A percentile compares a stretch with the other conserved stretches of the same genome.
phyloP scores from a whole-genome alignment of 2,329 filamentous ascomycete genomes.

The Helminthosporium solani region DNA sequence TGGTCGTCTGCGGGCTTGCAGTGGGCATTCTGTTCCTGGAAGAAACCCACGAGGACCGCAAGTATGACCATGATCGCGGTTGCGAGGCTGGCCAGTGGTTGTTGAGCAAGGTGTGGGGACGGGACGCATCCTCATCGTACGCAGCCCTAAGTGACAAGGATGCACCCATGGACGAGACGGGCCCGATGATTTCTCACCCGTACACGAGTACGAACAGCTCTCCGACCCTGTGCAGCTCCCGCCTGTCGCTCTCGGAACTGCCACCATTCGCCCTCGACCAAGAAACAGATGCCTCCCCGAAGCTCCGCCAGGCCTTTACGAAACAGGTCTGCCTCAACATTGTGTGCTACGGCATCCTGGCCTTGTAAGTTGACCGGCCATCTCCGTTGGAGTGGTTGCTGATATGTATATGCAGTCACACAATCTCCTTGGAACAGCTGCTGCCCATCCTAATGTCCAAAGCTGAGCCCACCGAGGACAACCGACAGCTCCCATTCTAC shows the following conservation, averaged over 20 bases:
- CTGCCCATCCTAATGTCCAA: slow-evolving; percentile 90
- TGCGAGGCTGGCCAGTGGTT: slow-evolving; percentile 75
- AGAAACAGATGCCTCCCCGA: slow-evolving; percentile 21
- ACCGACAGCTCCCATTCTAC: slow-evolving; percentile 71
- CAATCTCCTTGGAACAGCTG: slow-evolving; percentile 93
- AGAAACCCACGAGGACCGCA: slow-evolving; percentile 87
- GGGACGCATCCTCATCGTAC: slow-evolving; percentile 22
- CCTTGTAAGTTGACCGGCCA: slow-evolving; percentile 69
- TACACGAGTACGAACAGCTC: slow-evolving; percentile 61
- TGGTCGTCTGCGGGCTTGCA: slow-evolving; percentile 72
- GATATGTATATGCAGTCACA: slow-evolving; percentile 66
- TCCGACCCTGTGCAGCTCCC: slow-evolving; percentile 48
- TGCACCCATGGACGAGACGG: slow-evolving; percentile 57
- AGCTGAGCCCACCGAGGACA: slow-evolving; percentile 50
- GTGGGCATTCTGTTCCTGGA: slow-evolving; percentile 86
- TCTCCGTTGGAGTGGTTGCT: slow-evolving; percentile 21
- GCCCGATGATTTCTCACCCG: slow-evolving; percentile 61
- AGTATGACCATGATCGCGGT: slow-evolving; percentile 72
- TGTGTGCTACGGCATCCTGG: slow-evolving; percentile 84
- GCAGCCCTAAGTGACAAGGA: slow-evolving; percentile 39
- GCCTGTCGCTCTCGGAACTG: slow-evolving; percentile 32
- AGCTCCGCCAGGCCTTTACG: slow-evolving; percentile 67
- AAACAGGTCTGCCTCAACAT: slow-evolving; percentile 84
- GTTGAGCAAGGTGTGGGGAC: slow-evolving; percentile 37
- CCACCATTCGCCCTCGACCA: slow-evolving; percentile 40